phyloP scores from a whole-genome alignment of 441 rosid genomes.

The Lagerstroemia fauriei region DNA sequence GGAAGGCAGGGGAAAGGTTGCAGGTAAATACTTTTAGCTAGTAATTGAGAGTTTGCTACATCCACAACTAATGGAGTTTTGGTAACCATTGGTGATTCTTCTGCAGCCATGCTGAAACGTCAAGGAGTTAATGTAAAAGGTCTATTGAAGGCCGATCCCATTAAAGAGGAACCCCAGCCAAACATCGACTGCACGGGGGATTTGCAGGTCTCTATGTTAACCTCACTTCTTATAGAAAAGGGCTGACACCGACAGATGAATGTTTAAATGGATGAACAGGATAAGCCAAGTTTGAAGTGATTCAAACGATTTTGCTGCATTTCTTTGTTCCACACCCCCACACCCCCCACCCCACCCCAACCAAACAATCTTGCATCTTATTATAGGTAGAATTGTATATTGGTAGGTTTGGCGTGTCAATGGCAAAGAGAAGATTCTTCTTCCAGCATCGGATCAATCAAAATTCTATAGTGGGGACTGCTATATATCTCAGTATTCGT shows the following conservation, averaged over 20 bases:
- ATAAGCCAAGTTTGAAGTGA: neutral
- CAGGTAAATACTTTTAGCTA: constrained; percentile 49
- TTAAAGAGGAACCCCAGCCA: constrained; percentile 20
- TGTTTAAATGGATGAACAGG: neutral
- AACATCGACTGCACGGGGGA: constrained; percentile 20
- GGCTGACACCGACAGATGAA: neutral
- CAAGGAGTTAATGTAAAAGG: constrained; percentile 23
- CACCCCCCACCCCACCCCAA: no score
- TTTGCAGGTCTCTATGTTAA: constrained; percentile 12
- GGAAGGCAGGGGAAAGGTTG: constrained; percentile 96
- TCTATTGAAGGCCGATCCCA: constrained; percentile 13
- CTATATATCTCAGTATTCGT: constrained; percentile 77
- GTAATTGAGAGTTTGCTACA: constrained; percentile 3
- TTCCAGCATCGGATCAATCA: constrained; percentile 74
- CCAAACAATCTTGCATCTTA: neutral
- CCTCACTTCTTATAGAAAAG: neutral
- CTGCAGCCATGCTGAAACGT: constrained; percentile 18
- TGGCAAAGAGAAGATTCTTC: constrained; percentile 65
- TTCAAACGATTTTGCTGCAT: neutral
- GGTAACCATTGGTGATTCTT: neutral
- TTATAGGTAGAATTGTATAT: neutral
- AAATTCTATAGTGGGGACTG: constrained; percentile 88
- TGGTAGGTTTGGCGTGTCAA: constrained; percentile 85
- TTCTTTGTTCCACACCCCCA: no score
- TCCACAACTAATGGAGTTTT: neutral